Evolutionary conservation across 1,284 basidiomycete species (phyloP).

Genomic region (Trichosporon sp.): DNA sequence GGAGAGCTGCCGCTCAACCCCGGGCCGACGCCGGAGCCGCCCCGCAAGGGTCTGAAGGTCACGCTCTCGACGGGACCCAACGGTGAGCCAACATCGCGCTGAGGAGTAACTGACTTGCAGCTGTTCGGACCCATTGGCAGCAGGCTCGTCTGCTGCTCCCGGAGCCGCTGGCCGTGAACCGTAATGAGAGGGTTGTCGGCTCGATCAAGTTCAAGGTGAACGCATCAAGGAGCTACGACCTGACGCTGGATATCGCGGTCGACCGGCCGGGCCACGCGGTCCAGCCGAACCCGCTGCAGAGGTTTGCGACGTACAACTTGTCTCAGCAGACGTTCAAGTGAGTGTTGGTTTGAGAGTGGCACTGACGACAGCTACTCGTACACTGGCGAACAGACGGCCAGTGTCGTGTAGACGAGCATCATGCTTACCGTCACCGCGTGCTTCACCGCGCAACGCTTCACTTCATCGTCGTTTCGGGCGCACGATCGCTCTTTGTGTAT

Average conservation of each 20-base stretch:
- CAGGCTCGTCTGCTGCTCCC: conserved; percentile 44
- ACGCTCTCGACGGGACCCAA: conserved; percentile 45
- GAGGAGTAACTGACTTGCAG: conserved; percentile 20
- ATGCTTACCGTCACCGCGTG: too few species aligned
- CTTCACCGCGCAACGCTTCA: not conserved
- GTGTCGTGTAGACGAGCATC: not conserved
- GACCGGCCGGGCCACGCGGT: conserved; percentile 28
- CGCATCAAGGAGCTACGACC: conserved; percentile 46
- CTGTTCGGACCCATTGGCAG: conserved; percentile 49
- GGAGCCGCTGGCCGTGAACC: conserved; percentile 50
- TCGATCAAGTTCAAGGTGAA: conserved; percentile 39
- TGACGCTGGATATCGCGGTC: conserved; percentile 39
- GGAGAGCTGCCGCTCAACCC: conserved; percentile 45
- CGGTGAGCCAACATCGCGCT: conserved; percentile 29
- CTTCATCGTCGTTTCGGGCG: not conserved
- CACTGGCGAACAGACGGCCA: conserved; percentile 15
- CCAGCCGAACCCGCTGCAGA: conserved; percentile 32
- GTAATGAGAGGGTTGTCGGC: conserved; percentile 42
- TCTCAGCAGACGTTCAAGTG: conserved; percentile 49
- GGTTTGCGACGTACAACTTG: conserved; percentile 39
- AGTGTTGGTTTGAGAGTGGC: conserved; percentile 11
- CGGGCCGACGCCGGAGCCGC: conserved; percentile 37
- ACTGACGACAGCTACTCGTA: conserved; percentile 24
- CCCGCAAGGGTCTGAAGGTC: conserved; percentile 39
- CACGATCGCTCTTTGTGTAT: not conserved